Evolutionary conservation across 75 land plant species (phyloP), one percentile per base, ranked within the genome.

Genomic region (Isoetes taiwanensis): DNA sequence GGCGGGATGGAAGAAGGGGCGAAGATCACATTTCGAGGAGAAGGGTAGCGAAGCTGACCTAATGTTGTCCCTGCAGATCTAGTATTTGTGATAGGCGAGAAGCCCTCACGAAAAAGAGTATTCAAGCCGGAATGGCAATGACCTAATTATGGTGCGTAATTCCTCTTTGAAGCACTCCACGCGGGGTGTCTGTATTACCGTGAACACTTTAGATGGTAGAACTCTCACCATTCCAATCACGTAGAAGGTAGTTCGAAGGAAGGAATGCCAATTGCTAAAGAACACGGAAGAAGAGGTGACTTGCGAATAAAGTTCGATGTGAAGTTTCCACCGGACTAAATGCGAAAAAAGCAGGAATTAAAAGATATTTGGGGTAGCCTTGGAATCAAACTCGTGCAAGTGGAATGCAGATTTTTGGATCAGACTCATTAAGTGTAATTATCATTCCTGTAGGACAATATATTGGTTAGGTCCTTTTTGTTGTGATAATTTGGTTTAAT

Each of bases 1-100:
- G 66, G 83, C 86, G 2, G 90, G 90, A 0, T 85, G 90, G 90
- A 85, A 85, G 64, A 82, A 79, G 38, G 89, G 89, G 1, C 89
- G 16, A 85, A 85, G 63, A 85, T 85, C 40, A 85, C 89, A 1
- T 85, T 85, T 62, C 77, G 79, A 0, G 23, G 89, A 85, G 86
- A 85, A 85, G 68, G 90, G 90, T 20, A 80, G 82, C 17, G 91
- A 86, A 60, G n/a, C n/a, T 72, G 77, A 56, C 83, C 80, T 6
- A 68, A 70, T 43, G 66, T 83, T 2, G 56, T 83, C n/a, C 71
- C 91, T 27, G 72, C 91, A 1, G 91, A 86, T 42, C 67, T 86
- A 1, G 74, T 86, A 11, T 86, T 86, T 68, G 71, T 86, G 23
- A 66, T 86, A 4, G 91, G 83, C 61, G 91, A 86, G 72, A 86